Conservation (phyloP, 805 yeast genomes). For the Priceomyces haplophilus region DNA sequence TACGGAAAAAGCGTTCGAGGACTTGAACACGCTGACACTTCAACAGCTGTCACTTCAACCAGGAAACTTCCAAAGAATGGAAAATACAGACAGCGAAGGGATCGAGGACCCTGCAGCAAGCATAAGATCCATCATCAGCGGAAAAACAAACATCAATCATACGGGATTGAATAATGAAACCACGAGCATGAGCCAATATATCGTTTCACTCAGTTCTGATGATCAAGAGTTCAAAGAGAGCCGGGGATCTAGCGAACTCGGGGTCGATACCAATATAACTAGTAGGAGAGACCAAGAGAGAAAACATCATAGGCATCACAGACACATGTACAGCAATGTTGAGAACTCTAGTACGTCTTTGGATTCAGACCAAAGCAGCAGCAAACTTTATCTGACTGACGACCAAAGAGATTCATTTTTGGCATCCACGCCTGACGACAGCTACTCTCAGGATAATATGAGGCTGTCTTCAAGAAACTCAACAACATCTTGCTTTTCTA, state of each 20-base stretch:
- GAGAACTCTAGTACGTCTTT: constrained; percentile 22
- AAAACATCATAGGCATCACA: not conserved
- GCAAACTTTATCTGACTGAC: constrained; percentile 7
- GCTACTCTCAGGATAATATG: constrained; percentile 29
- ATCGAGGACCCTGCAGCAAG: constrained; percentile 46
- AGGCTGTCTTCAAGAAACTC: constrained; percentile 62
- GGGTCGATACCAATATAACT: not conserved
- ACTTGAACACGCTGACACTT: no score
- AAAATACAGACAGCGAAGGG: not conserved
- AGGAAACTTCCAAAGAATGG: not conserved
- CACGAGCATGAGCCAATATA: not conserved
- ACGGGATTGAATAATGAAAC: constrained; percentile 12
- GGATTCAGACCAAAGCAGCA: constrained; percentile 25
- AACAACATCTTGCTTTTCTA: constrained; percentile 64
- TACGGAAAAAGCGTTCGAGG: no score
- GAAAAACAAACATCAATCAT: constrained; percentile 27
- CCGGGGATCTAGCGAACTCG: constrained; percentile 13
- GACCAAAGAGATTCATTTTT: not conserved
- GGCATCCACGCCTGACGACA: constrained; percentile 4
- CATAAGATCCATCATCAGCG: constrained; percentile 36
- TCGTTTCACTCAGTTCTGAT: constrained; percentile 6
- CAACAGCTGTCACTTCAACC: no score
- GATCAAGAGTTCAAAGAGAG: constrained; percentile 14
- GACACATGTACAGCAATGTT: not conserved
- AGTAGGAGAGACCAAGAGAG: not conserved